These are phyloP conservation scores for Sordariomycetes sp. DNA, from an alignment of 2,329 filamentous ascomycete genomes.

Conservation along the genomic window DNA sequence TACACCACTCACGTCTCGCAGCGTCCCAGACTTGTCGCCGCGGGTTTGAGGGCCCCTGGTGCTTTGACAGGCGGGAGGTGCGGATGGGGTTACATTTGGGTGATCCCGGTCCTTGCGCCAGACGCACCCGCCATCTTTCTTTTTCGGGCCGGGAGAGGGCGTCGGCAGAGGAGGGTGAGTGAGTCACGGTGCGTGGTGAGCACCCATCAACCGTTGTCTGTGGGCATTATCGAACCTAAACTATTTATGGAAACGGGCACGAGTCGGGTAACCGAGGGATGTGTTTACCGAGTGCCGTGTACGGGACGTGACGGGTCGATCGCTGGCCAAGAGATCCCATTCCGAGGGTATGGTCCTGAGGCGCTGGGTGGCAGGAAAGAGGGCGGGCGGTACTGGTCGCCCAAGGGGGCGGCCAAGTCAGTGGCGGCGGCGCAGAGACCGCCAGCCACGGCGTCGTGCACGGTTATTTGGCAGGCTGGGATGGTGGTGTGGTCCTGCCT, in stretches of 20 bases:
- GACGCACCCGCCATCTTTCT: not conserved
- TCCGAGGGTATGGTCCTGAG: not conserved
- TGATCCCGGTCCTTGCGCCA: not conserved
- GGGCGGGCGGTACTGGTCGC: no score
- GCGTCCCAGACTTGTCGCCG: not conserved
- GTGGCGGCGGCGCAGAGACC: no score
- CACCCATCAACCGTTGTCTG: not conserved
- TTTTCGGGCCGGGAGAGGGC: not conserved
- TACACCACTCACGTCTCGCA: not conserved
- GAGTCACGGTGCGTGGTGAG: not conserved
- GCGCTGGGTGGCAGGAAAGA: no score
- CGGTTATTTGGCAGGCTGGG: no score
- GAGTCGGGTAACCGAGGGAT: not conserved
- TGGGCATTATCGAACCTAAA: not conserved
- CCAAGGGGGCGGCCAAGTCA: no score
- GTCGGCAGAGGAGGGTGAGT: not conserved
- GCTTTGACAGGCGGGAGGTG: not conserved
- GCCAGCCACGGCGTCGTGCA: no score
- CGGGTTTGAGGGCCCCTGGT: not conserved
- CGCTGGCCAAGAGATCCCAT: not conserved
- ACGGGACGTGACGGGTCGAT: not conserved
- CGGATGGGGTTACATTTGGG: not conserved
- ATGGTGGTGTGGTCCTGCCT: no score
- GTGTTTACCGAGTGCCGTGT: not conserved
- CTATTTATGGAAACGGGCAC: not conserved